Evolutionary conservation across 2,329 filamentous ascomycete genomes (phyloP).

Genomic region (Aspergillus luchuensis): DNA sequence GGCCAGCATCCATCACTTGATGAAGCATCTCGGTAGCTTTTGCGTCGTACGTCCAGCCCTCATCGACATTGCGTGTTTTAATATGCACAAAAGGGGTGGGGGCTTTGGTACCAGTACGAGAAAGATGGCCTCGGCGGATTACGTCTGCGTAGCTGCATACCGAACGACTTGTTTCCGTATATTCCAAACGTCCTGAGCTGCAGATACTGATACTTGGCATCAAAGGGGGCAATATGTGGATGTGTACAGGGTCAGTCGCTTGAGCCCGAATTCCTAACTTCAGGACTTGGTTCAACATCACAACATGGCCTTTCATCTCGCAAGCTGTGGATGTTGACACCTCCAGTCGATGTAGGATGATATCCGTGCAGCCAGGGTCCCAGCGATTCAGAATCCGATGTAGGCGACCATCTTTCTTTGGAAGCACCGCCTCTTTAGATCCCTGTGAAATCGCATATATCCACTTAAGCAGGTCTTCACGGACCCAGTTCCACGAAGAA

Average conservation of each 20-base stretch:
- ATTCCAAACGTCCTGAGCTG: slow-evolving; percentile 11
- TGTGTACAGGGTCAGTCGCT: slow-evolving; percentile 13
- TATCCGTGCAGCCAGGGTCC: slow-evolving; percentile 19
- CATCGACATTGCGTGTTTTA: slow-evolving; percentile 16
- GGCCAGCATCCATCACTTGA: slow-evolving; percentile 17
- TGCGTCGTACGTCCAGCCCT: slow-evolving; percentile 23
- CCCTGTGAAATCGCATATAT: slow-evolving; percentile 4
- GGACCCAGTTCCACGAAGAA: slow-evolving; percentile 42
- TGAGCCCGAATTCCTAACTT: slow-evolving; percentile 7
- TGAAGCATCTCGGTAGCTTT: slow-evolving; percentile 19
- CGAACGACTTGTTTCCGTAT: slow-evolving; percentile 12
- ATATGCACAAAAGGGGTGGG: slow-evolving; percentile 21
- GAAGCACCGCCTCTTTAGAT: background rate
- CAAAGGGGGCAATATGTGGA: slow-evolving; percentile 14
- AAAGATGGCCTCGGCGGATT: background rate
- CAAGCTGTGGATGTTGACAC: no score
- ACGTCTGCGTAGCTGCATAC: slow-evolving; percentile 11
- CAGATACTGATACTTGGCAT: slow-evolving; percentile 13
- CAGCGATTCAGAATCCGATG: slow-evolving; percentile 19
- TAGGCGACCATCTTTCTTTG: slow-evolving; percentile 5
- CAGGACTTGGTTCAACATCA: slow-evolving; percentile 9
- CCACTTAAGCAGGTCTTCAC: slow-evolving; percentile 27
- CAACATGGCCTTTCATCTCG: background rate
- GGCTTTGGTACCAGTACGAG: background rate
- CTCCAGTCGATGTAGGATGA: slow-evolving; percentile 9